These are phyloP conservation scores for Tetrahymena thermophila DNA, from an alignment of 73 alveolate species.

Conservation along the genomic window DNA sequence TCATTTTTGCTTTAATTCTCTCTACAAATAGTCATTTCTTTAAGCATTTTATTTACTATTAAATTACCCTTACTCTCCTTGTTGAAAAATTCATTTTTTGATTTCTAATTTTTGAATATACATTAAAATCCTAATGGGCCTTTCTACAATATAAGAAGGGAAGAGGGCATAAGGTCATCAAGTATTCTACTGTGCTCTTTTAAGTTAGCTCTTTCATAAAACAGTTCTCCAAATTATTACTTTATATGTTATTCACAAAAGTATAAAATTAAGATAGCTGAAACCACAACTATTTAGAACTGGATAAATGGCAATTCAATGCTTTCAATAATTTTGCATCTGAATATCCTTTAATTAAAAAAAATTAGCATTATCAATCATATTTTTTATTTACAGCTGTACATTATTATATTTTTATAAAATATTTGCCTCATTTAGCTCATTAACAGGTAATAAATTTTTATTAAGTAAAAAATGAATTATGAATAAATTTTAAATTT, in stretches of 20 bases:
- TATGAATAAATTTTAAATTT: too few species aligned
- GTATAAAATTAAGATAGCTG: not conserved
- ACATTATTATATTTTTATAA: too few species aligned
- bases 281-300: not conserved
- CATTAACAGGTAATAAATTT: too few species aligned
- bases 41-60: not conserved
- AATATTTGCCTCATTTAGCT: too few species aligned
- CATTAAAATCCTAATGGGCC: not conserved
- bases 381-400: not conserved
- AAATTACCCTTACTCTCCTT: not conserved
- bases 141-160: not conserved
- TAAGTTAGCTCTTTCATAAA: not conserved
- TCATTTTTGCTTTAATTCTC: not conserved
- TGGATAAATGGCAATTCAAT: not conserved
- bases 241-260: not conserved
- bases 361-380: not conserved
- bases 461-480: too few species aligned
- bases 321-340: not conserved
- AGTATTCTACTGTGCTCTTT: not conserved
- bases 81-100: not conserved
- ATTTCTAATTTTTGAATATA: not conserved
- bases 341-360: not conserved
- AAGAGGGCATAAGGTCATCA: not conserved
- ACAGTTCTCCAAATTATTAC: not conserved
- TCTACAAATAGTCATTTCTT: not conserved